Evolutionary conservation across 306 rosid genomes (phyloP).

Genomic region (Dalbergia oliveri): DNA sequence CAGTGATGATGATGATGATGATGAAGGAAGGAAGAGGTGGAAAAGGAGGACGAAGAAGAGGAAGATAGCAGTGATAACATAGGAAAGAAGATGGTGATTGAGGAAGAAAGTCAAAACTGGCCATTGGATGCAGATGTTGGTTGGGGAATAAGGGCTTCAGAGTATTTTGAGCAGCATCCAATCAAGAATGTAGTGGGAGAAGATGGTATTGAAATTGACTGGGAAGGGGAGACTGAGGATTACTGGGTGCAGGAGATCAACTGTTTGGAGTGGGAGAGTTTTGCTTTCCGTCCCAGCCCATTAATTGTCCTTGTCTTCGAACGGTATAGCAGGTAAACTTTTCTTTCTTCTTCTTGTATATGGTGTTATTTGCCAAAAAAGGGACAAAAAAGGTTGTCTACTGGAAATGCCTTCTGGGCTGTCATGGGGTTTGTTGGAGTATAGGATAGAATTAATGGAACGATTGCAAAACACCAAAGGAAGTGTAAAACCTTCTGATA

Average conservation of each 20-base stretch:
- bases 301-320: conserved; percentile 89
- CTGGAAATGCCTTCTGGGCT: no score
- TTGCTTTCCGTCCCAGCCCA: conserved; percentile 96
- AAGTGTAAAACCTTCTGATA: background rate
- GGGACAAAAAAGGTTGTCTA: background rate
- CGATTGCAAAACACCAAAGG: background rate
- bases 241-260: conserved; percentile 95
- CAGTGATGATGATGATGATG: conserved; percentile 37
- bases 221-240: conserved; percentile 97
- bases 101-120: conserved; percentile 86
- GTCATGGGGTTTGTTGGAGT: background rate
- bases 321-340: conserved; percentile 75
- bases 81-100: conserved; percentile 67
- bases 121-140: conserved; percentile 95
- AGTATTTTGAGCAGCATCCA: conserved; percentile 89
- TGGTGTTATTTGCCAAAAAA: background rate
- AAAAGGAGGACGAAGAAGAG: conserved; percentile 20
- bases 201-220: conserved; percentile 84
- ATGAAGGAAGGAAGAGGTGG: background rate
- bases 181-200: conserved; percentile 80
- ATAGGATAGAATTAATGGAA: background rate
- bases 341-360: background rate
- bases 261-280: conserved; percentile 94
- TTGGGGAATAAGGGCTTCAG: conserved; percentile 91
- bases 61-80: conserved; percentile 30